phyloP scores from a whole-genome alignment of 441 rosid genomes.

The Dalechampia spathulata region DNA sequence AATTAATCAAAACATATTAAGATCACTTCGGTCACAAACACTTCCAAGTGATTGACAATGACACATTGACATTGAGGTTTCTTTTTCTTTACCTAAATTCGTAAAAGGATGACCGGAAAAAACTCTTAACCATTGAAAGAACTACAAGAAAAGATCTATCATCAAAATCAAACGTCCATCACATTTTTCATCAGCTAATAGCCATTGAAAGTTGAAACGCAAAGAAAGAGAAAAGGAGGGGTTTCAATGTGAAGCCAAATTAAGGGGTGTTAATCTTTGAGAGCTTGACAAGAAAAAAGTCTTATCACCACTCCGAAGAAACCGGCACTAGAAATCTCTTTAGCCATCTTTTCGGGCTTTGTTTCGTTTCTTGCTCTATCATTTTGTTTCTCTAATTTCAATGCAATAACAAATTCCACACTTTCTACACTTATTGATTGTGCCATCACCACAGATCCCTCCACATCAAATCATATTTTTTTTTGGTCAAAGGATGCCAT shows the following conservation, averaged over 20 bases:
- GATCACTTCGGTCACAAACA: no score
- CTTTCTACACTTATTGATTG: not conserved
- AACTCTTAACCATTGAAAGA: not conserved
- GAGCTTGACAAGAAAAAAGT: constrained; percentile 10
- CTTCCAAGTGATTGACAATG: no score
- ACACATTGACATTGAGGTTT: constrained; percentile 5
- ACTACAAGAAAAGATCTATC: not conserved
- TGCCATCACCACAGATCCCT: not conserved
- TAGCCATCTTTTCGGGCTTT: not conserved
- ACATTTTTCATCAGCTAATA: not conserved
- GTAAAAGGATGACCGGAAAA: not conserved
- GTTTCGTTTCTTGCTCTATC: not conserved
- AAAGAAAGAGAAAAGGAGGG: not conserved
- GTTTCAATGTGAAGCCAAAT: not conserved
- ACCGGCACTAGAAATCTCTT: constrained; percentile 7
- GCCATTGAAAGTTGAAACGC: constrained; percentile 11
- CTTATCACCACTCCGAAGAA: constrained; percentile 7
- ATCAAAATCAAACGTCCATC: not conserved
- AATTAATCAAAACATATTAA: not conserved
- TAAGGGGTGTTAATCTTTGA: constrained; percentile 3
- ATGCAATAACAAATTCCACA: not conserved
- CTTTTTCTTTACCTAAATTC: not conserved
- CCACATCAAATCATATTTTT: not conserved
- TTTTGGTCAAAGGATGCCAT: not conserved
- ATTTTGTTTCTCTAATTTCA: no score